Evolutionary conservation across 169 alveolate genomes (phyloP).

Genomic region (Plasmodium berghei): DNA sequence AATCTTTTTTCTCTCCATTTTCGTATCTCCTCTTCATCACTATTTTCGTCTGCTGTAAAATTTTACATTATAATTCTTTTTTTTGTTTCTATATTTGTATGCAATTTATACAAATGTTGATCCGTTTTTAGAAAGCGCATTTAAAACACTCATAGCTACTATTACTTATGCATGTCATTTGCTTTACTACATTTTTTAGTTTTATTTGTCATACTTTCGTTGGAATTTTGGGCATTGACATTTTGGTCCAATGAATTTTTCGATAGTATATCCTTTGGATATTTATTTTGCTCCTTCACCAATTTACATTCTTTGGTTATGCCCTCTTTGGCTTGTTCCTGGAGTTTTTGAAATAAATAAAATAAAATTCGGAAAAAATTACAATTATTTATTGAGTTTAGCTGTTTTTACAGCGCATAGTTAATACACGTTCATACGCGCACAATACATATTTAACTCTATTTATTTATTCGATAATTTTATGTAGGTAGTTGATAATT

Average conservation of each 20-base stretch:
- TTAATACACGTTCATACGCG: background rate
- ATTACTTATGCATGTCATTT: background rate
- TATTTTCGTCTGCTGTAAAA: constrained; percentile 56
- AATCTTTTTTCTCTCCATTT: constrained; percentile 65
- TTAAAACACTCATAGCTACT: background rate
- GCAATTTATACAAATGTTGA: background rate
- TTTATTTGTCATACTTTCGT: background rate
- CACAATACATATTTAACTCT: constrained; percentile 2
- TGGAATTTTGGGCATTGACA: no score
- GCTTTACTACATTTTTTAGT: background rate
- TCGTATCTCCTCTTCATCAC: constrained; percentile 72
- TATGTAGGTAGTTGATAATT: background rate
- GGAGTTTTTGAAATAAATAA: background rate
- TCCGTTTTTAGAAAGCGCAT: background rate
- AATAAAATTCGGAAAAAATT: background rate
- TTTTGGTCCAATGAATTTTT: no score
- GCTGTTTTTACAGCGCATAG: no score
- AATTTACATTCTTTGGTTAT: constrained; percentile 22
- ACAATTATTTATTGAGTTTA: no score
- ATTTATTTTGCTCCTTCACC: constrained; percentile 22
- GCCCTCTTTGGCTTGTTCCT: constrained; percentile 67
- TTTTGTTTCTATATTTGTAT: constrained; percentile 1
- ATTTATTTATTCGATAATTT: constrained; percentile 3
- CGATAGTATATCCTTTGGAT: background rate
- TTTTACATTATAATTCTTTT: constrained; percentile 9